Base-by-base conservation (phyloP, 148 eudicot species). In the Tetragonia tetragonoides region DNA sequence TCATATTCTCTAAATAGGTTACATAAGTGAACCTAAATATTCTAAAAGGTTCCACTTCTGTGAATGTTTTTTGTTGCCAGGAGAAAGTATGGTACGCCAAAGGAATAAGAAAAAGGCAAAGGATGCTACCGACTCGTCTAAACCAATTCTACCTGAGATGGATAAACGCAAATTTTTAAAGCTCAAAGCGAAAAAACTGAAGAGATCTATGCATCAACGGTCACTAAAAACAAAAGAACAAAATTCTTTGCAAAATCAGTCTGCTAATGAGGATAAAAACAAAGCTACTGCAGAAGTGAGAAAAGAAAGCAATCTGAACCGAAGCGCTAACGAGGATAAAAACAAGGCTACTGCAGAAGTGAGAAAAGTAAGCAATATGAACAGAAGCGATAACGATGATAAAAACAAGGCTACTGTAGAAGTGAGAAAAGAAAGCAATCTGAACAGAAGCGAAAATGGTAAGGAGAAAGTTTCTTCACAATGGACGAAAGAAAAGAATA, bases 151-250 rank as follows among this genome's bases (percentile, higher is more conserved):
- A 20, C 10, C 82, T 28, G 74, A 76, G 39, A 66, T 80, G 60
- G 75, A 78, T 70, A 82, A 77, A 51, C 84, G 82, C 16, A 72
- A 73, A 41, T 57, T 82, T 37, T 76, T 90, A 72, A 86, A 78
- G 82, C 86, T 80, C 15, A 77, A 82, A 53, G 75, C 68, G 15
- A 84, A 78, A 77, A 68, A 51, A 67, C 59, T 62, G 71, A 85
- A 83, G 77, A 87, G 77, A 60, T 16, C 82, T 11, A n/a, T 34
- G 23, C 70, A 21, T 41, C 51, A 61, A 66, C 78, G 78, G 54
- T 68, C 73, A 66, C 40, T 68, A 75, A 75, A 79, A 76, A 42
- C 37, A 47, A 86, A 85, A 62, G 84, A 79, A 59, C 65, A 85
- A 68, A 49, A 41, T 21, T 28, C 73, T 69, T 70, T 80, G 47